Conservation (phyloP, 352 stramenopile species). For the Phytophthora pisi region DNA sequence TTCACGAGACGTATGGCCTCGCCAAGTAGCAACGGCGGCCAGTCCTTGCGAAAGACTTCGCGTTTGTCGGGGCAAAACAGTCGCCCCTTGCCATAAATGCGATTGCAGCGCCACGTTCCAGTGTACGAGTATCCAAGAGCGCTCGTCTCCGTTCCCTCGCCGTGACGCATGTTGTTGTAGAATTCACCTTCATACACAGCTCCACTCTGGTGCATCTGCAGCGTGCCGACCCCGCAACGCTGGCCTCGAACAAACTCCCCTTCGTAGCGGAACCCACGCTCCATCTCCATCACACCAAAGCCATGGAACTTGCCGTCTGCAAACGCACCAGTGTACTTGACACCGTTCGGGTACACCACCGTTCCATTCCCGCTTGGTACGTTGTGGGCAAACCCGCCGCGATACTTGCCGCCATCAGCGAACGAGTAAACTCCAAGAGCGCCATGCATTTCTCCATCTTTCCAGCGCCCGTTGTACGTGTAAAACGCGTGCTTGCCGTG, state of each 20-base stretch:
- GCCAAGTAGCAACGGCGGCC: conserved; percentile 63
- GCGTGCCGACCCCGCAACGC: conserved; percentile 53
- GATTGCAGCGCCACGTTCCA: conserved; percentile 58
- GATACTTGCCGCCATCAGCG: conserved; percentile 72
- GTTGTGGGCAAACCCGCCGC: conserved; percentile 55
- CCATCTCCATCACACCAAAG: conserved; percentile 65
- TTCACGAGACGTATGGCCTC: conserved; percentile 64
- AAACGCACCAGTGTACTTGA: conserved; percentile 72
- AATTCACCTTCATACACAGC: conserved; percentile 74
- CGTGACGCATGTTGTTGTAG: conserved; percentile 63
- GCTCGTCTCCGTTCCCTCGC: conserved; percentile 68
- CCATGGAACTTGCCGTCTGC: conserved; percentile 63
- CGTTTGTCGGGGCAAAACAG: conserved; percentile 52
- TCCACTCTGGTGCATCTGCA: conserved; percentile 48
- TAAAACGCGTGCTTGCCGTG: conserved; percentile 71
- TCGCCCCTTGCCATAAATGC: conserved; percentile 57
- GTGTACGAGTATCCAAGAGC: conserved; percentile 61
- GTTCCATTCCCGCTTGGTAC: conserved; percentile 49
- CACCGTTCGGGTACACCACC: conserved; percentile 69
- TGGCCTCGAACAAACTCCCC: conserved; percentile 57
- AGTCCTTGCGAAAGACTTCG: conserved; percentile 55
- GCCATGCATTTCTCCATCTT: conserved; percentile 69
- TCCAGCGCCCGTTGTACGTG: conserved; percentile 74
- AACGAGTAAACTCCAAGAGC: conserved; percentile 72
- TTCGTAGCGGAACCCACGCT: conserved; percentile 57